Percentiles rank a stretch among this genome's conserved stretches.
These are phyloP conservation scores for Pseudohyphozyma bogoriensis DNA, from an alignment of 768 basidiomycete genomes.

Conservation along the genomic window DNA sequence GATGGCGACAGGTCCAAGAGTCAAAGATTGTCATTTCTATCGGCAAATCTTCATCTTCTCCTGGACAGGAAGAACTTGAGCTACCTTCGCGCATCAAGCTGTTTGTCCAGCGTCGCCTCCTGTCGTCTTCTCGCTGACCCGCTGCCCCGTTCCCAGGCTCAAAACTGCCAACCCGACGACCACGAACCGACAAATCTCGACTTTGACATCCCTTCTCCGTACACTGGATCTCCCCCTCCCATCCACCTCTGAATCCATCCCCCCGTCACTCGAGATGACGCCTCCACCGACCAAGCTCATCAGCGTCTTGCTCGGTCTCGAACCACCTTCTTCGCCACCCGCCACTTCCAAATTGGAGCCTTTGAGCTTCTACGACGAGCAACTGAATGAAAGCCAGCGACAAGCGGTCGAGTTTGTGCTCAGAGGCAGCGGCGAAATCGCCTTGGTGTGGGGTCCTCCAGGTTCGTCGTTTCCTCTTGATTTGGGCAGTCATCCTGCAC, in stretches of 20 bases:
- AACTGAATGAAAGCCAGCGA: conserved; percentile 73
- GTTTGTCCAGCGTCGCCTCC: background rate
- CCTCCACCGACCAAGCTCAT: too few relatives aligned
- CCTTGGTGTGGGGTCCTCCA: conserved; percentile 95
- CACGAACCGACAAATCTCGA: conserved; percentile 81
- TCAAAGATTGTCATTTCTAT: too few relatives aligned
- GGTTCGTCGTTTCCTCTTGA: too few relatives aligned
- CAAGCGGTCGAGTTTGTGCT: conserved; percentile 75
- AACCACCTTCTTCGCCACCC: conserved; percentile 33
- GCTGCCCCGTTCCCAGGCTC: conserved; percentile 39
- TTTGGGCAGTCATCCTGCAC: too few relatives aligned
- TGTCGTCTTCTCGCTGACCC: background rate
- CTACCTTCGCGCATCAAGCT: background rate
- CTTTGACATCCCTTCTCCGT: conserved; percentile 32
- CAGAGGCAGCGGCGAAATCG: conserved; percentile 59
- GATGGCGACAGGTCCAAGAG: conserved; percentile 28
- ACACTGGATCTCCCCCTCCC: background rate
- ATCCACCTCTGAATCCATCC: too few relatives aligned
- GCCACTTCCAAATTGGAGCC: too few relatives aligned
- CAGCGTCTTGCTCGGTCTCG: conserved; percentile 64
- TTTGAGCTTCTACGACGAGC: conserved; percentile 60
- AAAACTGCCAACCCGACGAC: conserved; percentile 90
- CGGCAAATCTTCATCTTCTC: too few relatives aligned
- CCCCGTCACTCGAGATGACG: too few relatives aligned
- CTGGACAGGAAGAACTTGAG: background rate